Conservation (phyloP, 805 yeast genomes). For the Teunomyces cretensis region DNA sequence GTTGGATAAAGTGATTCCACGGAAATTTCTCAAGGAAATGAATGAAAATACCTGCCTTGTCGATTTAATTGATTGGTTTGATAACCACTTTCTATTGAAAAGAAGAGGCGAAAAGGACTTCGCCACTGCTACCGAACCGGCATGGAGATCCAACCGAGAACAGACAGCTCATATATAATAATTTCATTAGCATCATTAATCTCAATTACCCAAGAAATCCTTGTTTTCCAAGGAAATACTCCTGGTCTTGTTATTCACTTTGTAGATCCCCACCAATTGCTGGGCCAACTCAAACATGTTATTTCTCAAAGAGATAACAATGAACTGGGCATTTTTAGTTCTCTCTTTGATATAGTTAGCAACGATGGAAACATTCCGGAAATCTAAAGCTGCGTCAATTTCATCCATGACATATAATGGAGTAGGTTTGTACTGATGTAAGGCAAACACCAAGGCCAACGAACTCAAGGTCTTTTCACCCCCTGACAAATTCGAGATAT, state of each 20-base stretch:
- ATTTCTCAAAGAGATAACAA: slow-evolving; percentile 91
- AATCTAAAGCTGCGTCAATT: slow-evolving; percentile 97
- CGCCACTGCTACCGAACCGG: slow-evolving; percentile 50
- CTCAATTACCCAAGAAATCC: slow-evolving; percentile 36
- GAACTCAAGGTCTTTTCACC: slow-evolving; percentile 97
- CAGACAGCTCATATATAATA: neutral
- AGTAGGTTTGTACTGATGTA: slow-evolving; percentile 94
- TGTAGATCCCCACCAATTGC: slow-evolving; percentile 92
- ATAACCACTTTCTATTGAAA: slow-evolving; percentile 60
- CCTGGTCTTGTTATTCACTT: slow-evolving; percentile 85
- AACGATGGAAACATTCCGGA: slow-evolving; percentile 93
- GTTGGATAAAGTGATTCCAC: slow-evolving; percentile 56
- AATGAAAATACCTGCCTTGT: slow-evolving; percentile 59
- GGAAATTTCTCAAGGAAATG: slow-evolving; percentile 46
- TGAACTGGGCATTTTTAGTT: slow-evolving; percentile 93
- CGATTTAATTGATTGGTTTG: slow-evolving; percentile 82
- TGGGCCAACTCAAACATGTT: slow-evolving; percentile 97
- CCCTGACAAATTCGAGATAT: slow-evolving; percentile 91
- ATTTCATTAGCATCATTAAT: neutral
- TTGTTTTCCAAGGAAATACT: slow-evolving; percentile 76
- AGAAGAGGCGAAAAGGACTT: slow-evolving; percentile 71
- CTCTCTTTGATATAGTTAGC: slow-evolving; percentile 96
- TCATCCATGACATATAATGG: slow-evolving; percentile 99
- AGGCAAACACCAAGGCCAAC: slow-evolving; percentile 91
- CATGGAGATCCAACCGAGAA: slow-evolving; percentile 12